Conservation (phyloP, 495 filamentous ascomycete species). For the Lichenothelia convexa region DNA sequence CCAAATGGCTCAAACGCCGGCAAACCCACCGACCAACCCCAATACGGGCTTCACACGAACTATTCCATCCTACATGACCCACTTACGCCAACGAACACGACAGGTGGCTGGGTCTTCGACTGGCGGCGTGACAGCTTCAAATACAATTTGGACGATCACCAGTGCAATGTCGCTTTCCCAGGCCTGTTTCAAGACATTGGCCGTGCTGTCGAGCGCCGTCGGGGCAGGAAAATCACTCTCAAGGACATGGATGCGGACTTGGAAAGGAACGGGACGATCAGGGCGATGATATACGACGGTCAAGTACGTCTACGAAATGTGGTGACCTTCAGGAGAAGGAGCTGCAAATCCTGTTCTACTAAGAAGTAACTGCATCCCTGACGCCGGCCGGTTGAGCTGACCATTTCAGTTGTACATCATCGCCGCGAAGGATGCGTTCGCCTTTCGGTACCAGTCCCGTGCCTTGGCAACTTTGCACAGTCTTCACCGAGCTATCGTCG, state of each 20-base stretch:
- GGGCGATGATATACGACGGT: slow-evolving; percentile 9
- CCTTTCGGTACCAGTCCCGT: slow-evolving; percentile 3
- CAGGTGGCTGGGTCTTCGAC: slow-evolving; percentile 12
- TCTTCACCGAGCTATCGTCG: slow-evolving; percentile 10
- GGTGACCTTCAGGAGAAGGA: not conserved
- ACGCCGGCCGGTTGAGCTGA: not conserved
- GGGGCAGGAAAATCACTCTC: slow-evolving; percentile 4
- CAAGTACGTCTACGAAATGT: not conserved
- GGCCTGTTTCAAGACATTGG: slow-evolving; percentile 11
- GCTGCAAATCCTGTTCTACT: not conserved
- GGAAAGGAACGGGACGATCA: slow-evolving; percentile 9
- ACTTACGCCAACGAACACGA: too few species aligned
- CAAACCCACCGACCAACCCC: too few species aligned
- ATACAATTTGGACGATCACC: slow-evolving; percentile 8
- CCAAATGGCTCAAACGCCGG: too few species aligned
- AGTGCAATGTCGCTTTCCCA: slow-evolving; percentile 13
- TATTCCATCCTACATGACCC: too few species aligned
- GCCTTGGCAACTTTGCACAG: slow-evolving; percentile 8
- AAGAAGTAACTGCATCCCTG: not conserved
- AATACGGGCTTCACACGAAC: too few species aligned
- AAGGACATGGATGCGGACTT: slow-evolving; percentile 7
- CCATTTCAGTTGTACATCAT: slow-evolving; percentile 13
- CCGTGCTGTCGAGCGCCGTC: slow-evolving; percentile 8
- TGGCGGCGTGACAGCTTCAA: slow-evolving; percentile 5
- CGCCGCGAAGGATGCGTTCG: slow-evolving; percentile 1